Percentiles rank a stretch among this genome's conserved stretches.
These are phyloP conservation scores for Fusarium sp. DNA, from an alignment of 2,329 filamentous ascomycete species.

Conservation along the genomic window DNA sequence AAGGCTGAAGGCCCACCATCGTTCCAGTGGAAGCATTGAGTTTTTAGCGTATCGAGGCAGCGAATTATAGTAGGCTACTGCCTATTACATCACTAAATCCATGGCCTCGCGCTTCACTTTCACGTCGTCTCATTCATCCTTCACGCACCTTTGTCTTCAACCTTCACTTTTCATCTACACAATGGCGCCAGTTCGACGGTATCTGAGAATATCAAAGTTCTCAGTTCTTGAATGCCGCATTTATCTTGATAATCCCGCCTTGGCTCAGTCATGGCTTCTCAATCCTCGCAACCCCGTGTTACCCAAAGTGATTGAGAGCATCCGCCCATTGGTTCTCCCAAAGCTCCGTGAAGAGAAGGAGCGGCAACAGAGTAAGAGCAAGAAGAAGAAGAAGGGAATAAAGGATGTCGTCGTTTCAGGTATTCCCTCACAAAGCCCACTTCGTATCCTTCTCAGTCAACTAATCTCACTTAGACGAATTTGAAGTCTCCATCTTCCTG, in stretches of 20 bases:
- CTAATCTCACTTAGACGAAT: slow-evolving; percentile 76
- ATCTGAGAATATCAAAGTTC: slow-evolving; percentile 90
- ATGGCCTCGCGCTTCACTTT: background rate
- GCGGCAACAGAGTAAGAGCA: slow-evolving; percentile 68
- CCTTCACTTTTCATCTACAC: slow-evolving; percentile 6
- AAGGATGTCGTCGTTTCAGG: slow-evolving; percentile 90
- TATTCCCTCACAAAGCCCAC: slow-evolving; percentile 50
- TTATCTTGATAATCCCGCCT: slow-evolving; percentile 90
- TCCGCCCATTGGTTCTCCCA: slow-evolving; percentile 87
- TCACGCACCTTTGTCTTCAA: background rate
- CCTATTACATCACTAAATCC: slow-evolving; percentile 40
- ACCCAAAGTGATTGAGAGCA: slow-evolving; percentile 83
- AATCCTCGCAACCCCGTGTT: slow-evolving; percentile 81
- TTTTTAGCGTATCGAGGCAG: slow-evolving; percentile 28
- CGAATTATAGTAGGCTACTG: slow-evolving; percentile 32
- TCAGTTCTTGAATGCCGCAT: slow-evolving; percentile 97
- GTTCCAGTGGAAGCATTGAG: slow-evolving; percentile 9
- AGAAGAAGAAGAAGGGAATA: slow-evolving; percentile 78
- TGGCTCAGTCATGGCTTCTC: slow-evolving; percentile 86
- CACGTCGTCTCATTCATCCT: slow-evolving; percentile 16
- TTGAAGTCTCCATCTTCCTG: slow-evolving; percentile 94
- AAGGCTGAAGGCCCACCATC: slow-evolving; percentile 40
- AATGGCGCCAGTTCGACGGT: slow-evolving; percentile 91
- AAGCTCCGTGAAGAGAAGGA: slow-evolving; percentile 90
- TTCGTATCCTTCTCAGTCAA: background rate